Base-by-base conservation (phyloP, 352 stramenopile genomes). In the Phytophthora cactorum region DNA sequence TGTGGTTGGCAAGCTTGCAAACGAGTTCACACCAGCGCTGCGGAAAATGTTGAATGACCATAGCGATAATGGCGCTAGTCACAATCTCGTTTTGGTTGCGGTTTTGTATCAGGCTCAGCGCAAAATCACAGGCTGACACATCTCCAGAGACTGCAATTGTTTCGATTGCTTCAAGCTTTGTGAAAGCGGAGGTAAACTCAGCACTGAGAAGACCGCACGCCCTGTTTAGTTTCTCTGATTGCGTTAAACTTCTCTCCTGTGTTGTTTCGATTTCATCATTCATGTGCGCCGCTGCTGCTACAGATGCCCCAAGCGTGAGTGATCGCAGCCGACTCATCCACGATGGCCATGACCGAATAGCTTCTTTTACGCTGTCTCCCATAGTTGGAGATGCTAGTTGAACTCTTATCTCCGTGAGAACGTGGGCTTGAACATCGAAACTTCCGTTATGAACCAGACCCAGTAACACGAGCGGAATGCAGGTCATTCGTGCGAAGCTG, bases 301-400 rank as follows among this genome's bases (percentile, higher is more conserved):
- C 57, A 57, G 52, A 62, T 10, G 72, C 65, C 28, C 39, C 46
- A 52, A 74, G 14, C 15, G 70, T 55, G 2, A 89, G 65, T 44
- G 72, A 77, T 54, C 77, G 70, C 8, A 92, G 59, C 38, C 77
- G 82, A 55, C 69, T 72, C 28, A 93, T 60, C 86, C 83, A 93
- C 12, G 78, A 68, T 29, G 86, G 84, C 86, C 86, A 93, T 3
- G 84, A 90, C 41, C 86, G 74, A 50, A 92, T 82, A n/a, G 79
- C 62, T 70, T 94, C 86, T 56, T 88, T 86, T 27, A 85, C 63
- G 15, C 57, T 84, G 44, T 89, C 77, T 9, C 82, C 81, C 44
- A 76, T 70, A 1, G 74, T 74, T 6, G 72, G 52, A 9, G 75
- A 86, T 15, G 72, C 52, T n/a, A 91, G 10, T 43, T 89, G 72